These are phyloP conservation scores for Starmerella etchellsii DNA, from an alignment of 805 yeast genomes.

Conservation along the genomic window DNA sequence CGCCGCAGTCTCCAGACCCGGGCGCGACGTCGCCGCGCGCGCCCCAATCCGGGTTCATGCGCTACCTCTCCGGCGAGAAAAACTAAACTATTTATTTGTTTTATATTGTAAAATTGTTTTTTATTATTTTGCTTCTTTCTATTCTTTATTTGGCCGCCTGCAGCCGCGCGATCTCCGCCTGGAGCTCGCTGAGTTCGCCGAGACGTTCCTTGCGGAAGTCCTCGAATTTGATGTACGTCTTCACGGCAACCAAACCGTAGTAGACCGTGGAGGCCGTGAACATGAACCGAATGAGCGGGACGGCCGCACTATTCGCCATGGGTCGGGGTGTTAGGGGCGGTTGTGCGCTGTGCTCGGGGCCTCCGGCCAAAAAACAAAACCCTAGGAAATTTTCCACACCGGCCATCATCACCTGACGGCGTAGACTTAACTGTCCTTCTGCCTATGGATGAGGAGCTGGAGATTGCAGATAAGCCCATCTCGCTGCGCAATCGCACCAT, in stretches of 20 bases:
- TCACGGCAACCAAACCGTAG: constrained; percentile 21
- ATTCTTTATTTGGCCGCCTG: not conserved
- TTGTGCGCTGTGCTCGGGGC: not conserved
- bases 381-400: too few species aligned
- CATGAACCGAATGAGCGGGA: constrained; percentile 15
- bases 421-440: too few species aligned
- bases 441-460: not conserved
- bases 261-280: constrained; percentile 18
- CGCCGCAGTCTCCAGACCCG: constrained; percentile 12
- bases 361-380: too few species aligned
- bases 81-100: too few species aligned
- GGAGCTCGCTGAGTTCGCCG: constrained; percentile 11
- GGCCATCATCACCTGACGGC: too few species aligned
- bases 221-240: constrained; percentile 12
- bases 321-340: too few species aligned
- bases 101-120: too few species aligned
- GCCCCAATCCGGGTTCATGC: constrained; percentile 18
- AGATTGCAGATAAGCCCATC: not conserved
- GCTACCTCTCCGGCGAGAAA: constrained; percentile 17
- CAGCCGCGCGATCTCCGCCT: constrained; percentile 4
- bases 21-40: constrained; percentile 11
- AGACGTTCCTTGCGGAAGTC: constrained; percentile 1
- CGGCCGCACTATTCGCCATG: too few species aligned
- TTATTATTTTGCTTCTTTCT: too few species aligned
- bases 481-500: constrained; percentile 20